Conservation (phyloP, 2,329 filamentous ascomycete genomes). For the Arthrobotrys megalospora region DNA sequence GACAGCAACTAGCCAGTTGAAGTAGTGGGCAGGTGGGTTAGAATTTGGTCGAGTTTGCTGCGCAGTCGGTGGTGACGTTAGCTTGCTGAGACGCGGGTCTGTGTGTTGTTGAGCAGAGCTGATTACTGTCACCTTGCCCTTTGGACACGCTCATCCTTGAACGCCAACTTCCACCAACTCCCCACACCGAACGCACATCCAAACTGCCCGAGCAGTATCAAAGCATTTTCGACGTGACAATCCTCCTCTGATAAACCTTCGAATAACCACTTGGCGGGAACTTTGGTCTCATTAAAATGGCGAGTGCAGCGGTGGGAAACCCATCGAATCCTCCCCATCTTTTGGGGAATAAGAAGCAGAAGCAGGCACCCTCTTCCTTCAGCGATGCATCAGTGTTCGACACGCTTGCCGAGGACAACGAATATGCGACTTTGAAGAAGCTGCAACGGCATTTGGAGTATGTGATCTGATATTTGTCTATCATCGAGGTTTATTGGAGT, state of each 20-base stretch:
- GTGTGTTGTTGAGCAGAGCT: neutral
- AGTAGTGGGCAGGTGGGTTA: no score
- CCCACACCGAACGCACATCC: no score
- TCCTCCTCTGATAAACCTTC: neutral
- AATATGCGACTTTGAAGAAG: constrained; percentile 96
- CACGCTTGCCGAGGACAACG: constrained; percentile 83
- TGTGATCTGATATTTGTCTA: constrained; percentile 65
- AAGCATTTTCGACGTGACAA: neutral
- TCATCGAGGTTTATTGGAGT: neutral
- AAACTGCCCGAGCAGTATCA: no score
- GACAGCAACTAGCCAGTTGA: no score
- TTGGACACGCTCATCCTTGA: no score
- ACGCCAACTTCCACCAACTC: no score
- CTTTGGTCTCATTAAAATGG: neutral
- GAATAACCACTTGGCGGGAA: neutral
- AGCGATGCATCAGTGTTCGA: constrained; percentile 75
- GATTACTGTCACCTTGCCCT: no score
- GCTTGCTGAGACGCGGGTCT: neutral
- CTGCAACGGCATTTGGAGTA: constrained; percentile 96
- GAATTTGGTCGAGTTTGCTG: no score
- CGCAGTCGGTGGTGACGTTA: no score
- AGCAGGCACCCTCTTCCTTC: constrained; percentile 46
- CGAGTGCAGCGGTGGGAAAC: constrained; percentile 23
- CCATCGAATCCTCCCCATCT: constrained; percentile 25
- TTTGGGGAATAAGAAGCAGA: constrained; percentile 40